Evolutionary conservation across 495 filamentous ascomycete species (phyloP), one percentile per base, ranked within the genome.

Genomic region (Opeltia flavorubescens): DNA sequence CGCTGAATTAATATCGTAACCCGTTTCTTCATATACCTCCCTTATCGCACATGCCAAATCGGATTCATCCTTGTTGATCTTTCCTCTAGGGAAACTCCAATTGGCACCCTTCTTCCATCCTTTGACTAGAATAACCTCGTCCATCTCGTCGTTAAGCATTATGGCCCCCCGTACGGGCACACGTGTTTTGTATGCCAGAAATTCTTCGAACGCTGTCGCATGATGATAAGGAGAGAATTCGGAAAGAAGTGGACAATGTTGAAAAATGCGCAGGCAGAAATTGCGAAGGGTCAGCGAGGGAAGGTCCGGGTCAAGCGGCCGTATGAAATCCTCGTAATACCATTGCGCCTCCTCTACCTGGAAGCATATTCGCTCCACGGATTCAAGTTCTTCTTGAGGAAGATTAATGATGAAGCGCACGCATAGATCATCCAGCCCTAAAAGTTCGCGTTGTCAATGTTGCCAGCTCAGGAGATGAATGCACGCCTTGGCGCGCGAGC

Each of bases 251-350:
- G 91, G 91, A 54, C 89, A 95, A 59, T 94, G 88, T 46, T 85
- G 78, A 59, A 96, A 95, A 51, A 96, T 91, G 52, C 81, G 80
- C 33, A 87, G 66, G 49, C 80, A 85, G 62, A 98, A 98, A 24
- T 68, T 75, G 39, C 83, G 78, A 8, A 96, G 74, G 29, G 78
- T 78, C 63, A 96, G 77, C 1, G 83, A 86, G 5, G 93, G 93
- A 3, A 96, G 67, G 27, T 71, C 70, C 7, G 87, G 86, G 58
- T 95, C 86, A 45, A 89, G 68, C 26, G 87, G 88, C 29, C 93
- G 84, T 63, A 98, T 84, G 59, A 96, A 98, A 64, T 98, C 91
- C 65, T 96, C 93, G 78, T 95, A 98, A 63, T 88, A 96, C 91
- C 91, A 98, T 83, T 98, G 91, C 58, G 91, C 91, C 59, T 95